Percentiles rank a stretch among this genome's conserved stretches.
phyloP scores from a whole-genome alignment of 2,329 filamentous ascomycete species.

The Alternaria viburni region DNA sequence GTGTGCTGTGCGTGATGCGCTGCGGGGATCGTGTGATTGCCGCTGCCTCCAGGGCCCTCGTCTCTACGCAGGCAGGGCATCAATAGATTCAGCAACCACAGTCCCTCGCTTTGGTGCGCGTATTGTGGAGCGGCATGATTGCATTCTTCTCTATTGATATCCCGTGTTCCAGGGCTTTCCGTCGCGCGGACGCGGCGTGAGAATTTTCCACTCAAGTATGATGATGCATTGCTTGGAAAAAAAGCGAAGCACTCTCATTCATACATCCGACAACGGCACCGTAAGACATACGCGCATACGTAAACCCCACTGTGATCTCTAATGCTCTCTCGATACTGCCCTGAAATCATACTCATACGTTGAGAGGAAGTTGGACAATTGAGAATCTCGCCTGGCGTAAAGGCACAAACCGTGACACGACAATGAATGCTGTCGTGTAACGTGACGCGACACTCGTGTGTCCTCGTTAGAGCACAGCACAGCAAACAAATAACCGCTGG shows the following conservation, averaged over 20 bases:
- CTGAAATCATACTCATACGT: neutral
- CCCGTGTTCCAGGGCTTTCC: neutral
- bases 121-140: too few relatives aligned
- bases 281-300: neutral
- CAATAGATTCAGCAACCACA: neutral
- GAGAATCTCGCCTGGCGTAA: neutral
- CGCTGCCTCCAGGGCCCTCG: neutral
- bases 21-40: neutral
- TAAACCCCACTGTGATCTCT: neutral
- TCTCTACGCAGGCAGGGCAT: neutral
- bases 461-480: neutral
- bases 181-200: neutral
- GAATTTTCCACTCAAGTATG: neutral
- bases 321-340: neutral
- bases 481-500: neutral
- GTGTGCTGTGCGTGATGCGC: neutral
- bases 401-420: neutral
- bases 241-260: neutral
- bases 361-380: neutral
- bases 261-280: neutral
- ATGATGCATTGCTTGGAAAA: neutral
- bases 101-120: neutral
- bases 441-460: neutral
- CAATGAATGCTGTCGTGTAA: neutral
- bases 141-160: neutral